phyloP scores from a whole-genome alignment of 2,329 filamentous ascomycete genomes.

The Pseudogymnoascus destructans region DNA sequence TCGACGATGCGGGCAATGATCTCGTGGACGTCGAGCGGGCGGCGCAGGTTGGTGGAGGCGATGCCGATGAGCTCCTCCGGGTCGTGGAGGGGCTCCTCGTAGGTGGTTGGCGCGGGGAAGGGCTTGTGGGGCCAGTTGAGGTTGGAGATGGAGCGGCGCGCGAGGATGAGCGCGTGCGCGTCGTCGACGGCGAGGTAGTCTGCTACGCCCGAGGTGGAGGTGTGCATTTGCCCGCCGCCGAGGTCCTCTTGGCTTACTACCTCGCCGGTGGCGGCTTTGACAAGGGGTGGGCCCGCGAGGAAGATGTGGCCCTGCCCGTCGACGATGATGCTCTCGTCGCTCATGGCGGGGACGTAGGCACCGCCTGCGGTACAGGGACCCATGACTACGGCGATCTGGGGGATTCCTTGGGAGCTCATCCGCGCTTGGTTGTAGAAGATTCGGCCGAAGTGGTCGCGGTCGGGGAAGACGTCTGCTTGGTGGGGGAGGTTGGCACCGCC shows the following conservation, averaged over 20 bases:
- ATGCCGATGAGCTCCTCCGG: conserved; percentile 74
- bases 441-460: conserved; percentile 81
- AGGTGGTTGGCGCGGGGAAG: conserved; percentile 32
- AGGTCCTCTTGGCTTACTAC: conserved; percentile 82
- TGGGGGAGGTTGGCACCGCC: conserved; percentile 91
- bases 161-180: conserved; percentile 77
- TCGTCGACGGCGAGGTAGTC: conserved; percentile 94
- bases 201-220: conserved; percentile 80
- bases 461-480: conserved; percentile 91
- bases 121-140: conserved; percentile 65
- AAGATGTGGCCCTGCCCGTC: conserved; percentile 95
- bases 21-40: conserved; percentile 74
- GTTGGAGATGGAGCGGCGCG: conserved; percentile 71
- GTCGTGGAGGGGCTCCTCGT: conserved; percentile 68
- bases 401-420: conserved; percentile 80
- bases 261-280: conserved; percentile 93
- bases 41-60: conserved; percentile 77
- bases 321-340: conserved; percentile 94
- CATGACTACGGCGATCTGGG: conserved; percentile 93
- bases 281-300: conserved; percentile 81
- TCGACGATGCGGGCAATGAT: conserved; percentile 90
- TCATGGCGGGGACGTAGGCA: conserved; percentile 94
- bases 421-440: conserved; percentile 98
- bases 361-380: conserved; percentile 92
- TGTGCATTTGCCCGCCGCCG: conserved; percentile 80